Base-by-base conservation (phyloP, 108 stramenopile species). In the Tribonema minus region DNA sequence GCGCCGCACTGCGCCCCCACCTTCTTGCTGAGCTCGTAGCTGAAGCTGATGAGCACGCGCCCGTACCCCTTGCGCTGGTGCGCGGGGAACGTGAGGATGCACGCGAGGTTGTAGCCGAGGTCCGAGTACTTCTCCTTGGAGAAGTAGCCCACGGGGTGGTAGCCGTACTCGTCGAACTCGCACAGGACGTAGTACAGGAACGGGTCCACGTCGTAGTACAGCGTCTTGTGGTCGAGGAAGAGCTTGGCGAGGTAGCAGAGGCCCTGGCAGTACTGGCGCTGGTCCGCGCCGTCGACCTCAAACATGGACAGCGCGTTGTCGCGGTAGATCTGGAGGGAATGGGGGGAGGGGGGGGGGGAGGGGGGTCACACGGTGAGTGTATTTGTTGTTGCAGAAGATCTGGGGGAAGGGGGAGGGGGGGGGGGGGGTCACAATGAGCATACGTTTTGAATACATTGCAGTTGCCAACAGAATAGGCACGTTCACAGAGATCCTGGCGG, bases 31-130 rank as follows among this genome's bases (percentile, higher is more conserved):
- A 99, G 88, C 83, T 96, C 95, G 82, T 99, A 99, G 34, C 92
- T 93, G 71, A 98, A 99, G 27, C 91, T 89, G 71, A 99, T 99
- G 32, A 99, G 87, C 78, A 99, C 96, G 54, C 96, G 88, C 27
- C 99, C 99, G 65, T 98, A 99, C 6, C 99, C 99, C 84, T 98
- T 96, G 39, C 97, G 86, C 90, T 99, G 99, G 80, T 94, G 93
- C 15, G 92, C 88, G 23, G 99, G 99, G 87, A 99, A 96, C 6
- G 96, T 98, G 27, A 99, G 87, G 68, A 99, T 99, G 80, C 99
- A 99, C 23, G 99, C 97, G 33, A 99, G 86, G 81, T 99, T 99
- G 90, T 96, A 99, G 28, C 96, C 99, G 12, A 97, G 93, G 78
- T 97, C 96, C 33, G 89, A 90, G 71, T 96, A 95, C 87, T 99